Evolutionary conservation across 1,284 basidiomycete genomes (phyloP), one percentile per base, ranked within the genome.

Genomic region (Somion occarium): DNA sequence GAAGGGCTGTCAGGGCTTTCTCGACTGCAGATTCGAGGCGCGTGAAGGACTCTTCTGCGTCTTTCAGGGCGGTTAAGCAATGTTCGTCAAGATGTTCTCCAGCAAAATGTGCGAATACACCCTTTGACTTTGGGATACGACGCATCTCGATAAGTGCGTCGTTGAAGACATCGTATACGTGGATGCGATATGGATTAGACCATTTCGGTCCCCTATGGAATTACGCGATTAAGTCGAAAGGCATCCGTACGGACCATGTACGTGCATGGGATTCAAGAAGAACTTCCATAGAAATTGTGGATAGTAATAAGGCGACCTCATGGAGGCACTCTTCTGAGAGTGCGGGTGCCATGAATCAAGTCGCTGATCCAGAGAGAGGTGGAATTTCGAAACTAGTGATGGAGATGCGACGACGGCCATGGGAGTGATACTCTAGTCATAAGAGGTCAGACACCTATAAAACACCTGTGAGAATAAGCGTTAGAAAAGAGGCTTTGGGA

Each of bases 101-200:
- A 44, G 64, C 50, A 51, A 80, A 66, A 48, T 78, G 73, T n/a
- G 72, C 64, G 53, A 81, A 78, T 38, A 79, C 57, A 19, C 69
- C 60, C 2, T 62, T 56, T 1, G 57, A 55, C 43, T 51, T 63
- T 50, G 51, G 71, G 59, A 54, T 67, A 34, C 69, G 62, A 39
- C 71, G 63, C 12, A 69, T 72, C 58, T 81, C 76, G 15, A 66
- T 64, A 18, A 82, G 68, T 19, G 69, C 64, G 54, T 78, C 77
- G 20, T 76, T 66, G 56, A 75, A 77, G 3, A 76, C 69, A 55
- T 80, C 73, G 54, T 79, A 80, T 3, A 73, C 59, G 57, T 81
- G 78, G 27, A 81, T 54, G n/a, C 75, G 69, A 26, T 75, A 64
- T 58, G 66, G 53, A 60, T 63, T 64, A 24, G 62, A 59, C 43